Evolutionary conservation across 148 eudicot species (phyloP), one percentile per base, ranked within the genome.

Genomic region (Chenopodium quinoa): DNA sequence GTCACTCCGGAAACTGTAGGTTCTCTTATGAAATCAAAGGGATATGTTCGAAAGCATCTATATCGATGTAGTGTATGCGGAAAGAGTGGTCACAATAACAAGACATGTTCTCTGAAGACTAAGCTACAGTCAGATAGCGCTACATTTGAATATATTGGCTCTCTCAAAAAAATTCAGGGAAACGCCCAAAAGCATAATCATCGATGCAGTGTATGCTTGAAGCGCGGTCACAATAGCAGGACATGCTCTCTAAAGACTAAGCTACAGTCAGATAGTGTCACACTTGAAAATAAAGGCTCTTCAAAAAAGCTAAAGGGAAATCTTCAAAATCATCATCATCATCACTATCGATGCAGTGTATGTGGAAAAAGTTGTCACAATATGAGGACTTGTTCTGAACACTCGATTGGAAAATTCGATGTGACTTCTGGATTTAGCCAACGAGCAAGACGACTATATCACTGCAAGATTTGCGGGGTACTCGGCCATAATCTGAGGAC

Each of bases 401-500:
- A 63, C 44, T 11, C 69, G 0, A 16, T n/a, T 5, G 23, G 52
- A 14, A 44, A 25, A 80, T 34, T 25, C 32, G 77, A 46, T 9
- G 6, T 19, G 65, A 54, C 20, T 40, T 77, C 34, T 72, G 54
- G 11, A 32, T 34, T 47, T 48, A 34, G 44, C 14, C 17, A 37
- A 73, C 82, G n/a, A 34, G 75, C 68, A 58, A 78, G 75, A 3
- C 78, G 84, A 46, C 80, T 23, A 70, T 87, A 85, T 29, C 40
- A 62, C 40, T 95, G 98, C 82, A 79, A 85, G 48, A 37, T 79
- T 16, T 95, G 97, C 79, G 90, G 91, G 19, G 80, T 80, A 75
- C 79, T 73, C 25, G 94, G 97, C 29, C 97, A 95, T 84, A 91
- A 93, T 81, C 77, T 84, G 65, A 85, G 93, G 79, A 92, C 97